Evolutionary conservation across 1,284 basidiomycete genomes (phyloP), one percentile per base, ranked within the genome.

Genomic region (Moniliophthora roreri): DNA sequence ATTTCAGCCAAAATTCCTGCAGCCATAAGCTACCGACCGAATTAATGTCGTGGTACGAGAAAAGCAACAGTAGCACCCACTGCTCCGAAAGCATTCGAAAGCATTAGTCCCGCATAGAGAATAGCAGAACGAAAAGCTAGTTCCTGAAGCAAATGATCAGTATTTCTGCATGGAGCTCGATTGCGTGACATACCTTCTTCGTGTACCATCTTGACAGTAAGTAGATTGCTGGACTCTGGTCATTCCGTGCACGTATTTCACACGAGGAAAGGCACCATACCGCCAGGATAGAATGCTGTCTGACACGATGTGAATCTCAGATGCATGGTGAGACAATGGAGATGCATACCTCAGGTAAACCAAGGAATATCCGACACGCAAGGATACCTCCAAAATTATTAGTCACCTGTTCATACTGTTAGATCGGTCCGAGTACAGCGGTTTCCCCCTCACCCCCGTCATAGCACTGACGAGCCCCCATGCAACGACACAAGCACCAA

Each of bases 1-100:
- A 90, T 87, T 38, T 75, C 76, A 4, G 76, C 72, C 16, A 91
- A 74, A 50, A 91, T 86, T 2, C 85, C 87, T 15, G 84, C 86
- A 9, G 86, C 85, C 65, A 85, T 81, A 24, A 87, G 67, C 80
- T 87, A 46, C 23, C 38, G 10, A 35, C n/a, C n/a, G 16, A 6
- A 20, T 26, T 2, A 13, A 32, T 21, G 8, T 4, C 32, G 20
- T 21, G 21, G 18, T 36, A 26, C 62, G 40, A 24, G 52, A 53
- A 41, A 44, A 24, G 4, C 16, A 34, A 1, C 38, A n/a, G n/a
- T 52, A 16, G 28, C 20, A 60, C 82, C 65, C 51, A 86, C 84
- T 51, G 79, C 74, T 38, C 88, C 87, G 63, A 91, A 90, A 1
- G 89, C 89, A 68, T 89, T 91, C 0, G 85, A 87, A 47, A 90